Evolutionary conservation across 257 asterid species (phyloP).

Genomic region (Forsythia suspensa): DNA sequence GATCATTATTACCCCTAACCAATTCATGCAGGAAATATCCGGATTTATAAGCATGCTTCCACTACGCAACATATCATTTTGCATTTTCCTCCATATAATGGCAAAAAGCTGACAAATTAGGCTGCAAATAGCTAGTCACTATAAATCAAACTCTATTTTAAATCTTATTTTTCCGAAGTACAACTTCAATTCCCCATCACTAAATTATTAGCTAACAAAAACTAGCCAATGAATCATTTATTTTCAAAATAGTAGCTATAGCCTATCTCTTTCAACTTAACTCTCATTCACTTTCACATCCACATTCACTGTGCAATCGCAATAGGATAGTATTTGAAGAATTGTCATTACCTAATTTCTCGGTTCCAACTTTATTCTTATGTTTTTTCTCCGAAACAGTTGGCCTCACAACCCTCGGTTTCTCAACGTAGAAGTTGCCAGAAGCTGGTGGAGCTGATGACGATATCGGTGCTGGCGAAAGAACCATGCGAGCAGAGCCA

Average conservation of each 20-base stretch:
- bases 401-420: conserved; percentile 33
- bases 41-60: background rate
- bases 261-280: background rate
- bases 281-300: background rate
- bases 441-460: conserved; percentile 51
- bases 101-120: background rate
- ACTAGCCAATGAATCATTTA: background rate
- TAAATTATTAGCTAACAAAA: background rate
- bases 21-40: background rate
- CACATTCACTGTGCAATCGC: background rate
- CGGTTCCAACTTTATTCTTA: conserved; percentile 58
- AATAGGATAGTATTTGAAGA: background rate
- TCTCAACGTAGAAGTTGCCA: conserved; percentile 44
- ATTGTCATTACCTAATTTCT: conserved; percentile 59
- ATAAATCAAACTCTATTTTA: background rate
- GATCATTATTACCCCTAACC: background rate
- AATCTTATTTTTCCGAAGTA: background rate
- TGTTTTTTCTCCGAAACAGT: conserved; percentile 59
- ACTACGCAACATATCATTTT: background rate
- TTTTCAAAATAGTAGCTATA: background rate
- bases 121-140: background rate
- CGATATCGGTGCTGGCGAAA: conserved; percentile 52
- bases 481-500: conserved; percentile 38
- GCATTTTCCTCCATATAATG: background rate
- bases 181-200: background rate